phyloP scores from a whole-genome alignment of 2,329 filamentous ascomycete genomes.

The Fusarium dlaminii region DNA sequence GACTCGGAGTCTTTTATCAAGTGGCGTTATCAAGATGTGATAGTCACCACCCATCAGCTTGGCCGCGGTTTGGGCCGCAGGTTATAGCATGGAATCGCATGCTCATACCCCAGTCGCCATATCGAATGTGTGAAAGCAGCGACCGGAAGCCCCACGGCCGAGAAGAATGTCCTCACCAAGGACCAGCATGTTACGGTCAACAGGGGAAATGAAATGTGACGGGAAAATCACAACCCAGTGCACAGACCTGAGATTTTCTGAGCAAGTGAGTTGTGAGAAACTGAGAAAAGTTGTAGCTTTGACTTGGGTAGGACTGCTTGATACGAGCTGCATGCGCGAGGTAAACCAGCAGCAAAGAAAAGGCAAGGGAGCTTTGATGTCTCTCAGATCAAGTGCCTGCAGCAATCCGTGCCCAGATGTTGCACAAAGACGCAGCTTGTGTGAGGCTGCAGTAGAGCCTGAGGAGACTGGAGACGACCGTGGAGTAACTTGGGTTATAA shows the following conservation, averaged over 20 bases:
- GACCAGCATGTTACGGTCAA: constrained; percentile 22
- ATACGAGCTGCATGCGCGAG: constrained; percentile 35
- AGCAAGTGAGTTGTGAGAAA: constrained; percentile 2
- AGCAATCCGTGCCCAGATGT: constrained; percentile 19
- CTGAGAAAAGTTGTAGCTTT: constrained; percentile 3
- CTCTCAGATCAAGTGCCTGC: constrained; percentile 26
- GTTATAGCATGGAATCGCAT: constrained; percentile 24
- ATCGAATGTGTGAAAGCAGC: constrained; percentile 22
- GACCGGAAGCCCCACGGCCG: constrained; percentile 29
- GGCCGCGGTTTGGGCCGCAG: constrained; percentile 42
- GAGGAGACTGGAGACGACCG: constrained; percentile 12
- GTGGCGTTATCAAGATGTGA: constrained; percentile 36
- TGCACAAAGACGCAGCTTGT: constrained; percentile 7
- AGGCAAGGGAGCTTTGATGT: constrained; percentile 20
- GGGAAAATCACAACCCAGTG: constrained; percentile 10
- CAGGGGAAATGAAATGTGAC: constrained; percentile 22
- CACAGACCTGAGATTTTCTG: background rate
- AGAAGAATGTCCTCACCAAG: constrained; percentile 22
- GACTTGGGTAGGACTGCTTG: constrained; percentile 34
- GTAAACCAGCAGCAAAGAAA: constrained; percentile 7
- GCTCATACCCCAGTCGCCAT: constrained; percentile 15
- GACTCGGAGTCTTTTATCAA: constrained; percentile 19
- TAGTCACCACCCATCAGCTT: constrained; percentile 30
- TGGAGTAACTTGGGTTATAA: constrained; percentile 21
- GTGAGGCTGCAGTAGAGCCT: constrained; percentile 27